A percentile compares a stretch with the other conserved stretches of the same genome.
Evolutionary conservation across 768 basidiomycete genomes (phyloP).

Genomic region (Tubosaeta sp.): DNA sequence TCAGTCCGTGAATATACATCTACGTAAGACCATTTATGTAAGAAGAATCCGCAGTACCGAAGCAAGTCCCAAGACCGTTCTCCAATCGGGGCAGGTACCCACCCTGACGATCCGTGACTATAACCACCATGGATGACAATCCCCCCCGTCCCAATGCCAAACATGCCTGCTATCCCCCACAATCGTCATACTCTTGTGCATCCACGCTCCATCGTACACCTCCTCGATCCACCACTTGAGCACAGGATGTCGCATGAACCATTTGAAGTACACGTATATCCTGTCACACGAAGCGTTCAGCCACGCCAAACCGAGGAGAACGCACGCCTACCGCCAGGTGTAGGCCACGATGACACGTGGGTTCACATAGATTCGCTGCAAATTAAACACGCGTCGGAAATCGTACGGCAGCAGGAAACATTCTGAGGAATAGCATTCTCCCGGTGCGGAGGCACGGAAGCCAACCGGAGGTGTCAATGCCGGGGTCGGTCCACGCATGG

Average conservation of each 20-base stretch:
- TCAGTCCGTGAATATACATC: too few species aligned
- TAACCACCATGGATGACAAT: conserved; percentile 19
- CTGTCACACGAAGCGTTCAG: conserved; percentile 1
- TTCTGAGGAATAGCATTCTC: conserved; percentile 31
- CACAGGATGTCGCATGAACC: conserved; percentile 34
- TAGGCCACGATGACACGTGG: conserved; percentile 38
- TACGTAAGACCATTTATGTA: too few species aligned
- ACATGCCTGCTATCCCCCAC: conserved; percentile 29
- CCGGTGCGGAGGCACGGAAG: conserved; percentile 14
- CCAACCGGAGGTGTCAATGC: conserved; percentile 16
- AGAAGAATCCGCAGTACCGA: too few species aligned
- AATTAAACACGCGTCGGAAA: conserved; percentile 34
- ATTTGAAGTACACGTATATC: conserved; percentile 34
- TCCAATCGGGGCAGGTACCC: not conserved
- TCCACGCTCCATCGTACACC: conserved; percentile 35
- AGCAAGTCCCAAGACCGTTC: not conserved
- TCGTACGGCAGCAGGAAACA: conserved; percentile 42
- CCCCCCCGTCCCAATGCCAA: conserved; percentile 21
- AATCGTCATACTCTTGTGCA: conserved; percentile 34
- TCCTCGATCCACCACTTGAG: conserved; percentile 41
- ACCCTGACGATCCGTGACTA: not conserved
- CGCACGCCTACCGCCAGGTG: conserved; percentile 28
- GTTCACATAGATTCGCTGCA: conserved; percentile 36
- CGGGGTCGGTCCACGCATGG: conserved; percentile 12
- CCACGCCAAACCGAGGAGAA: not conserved